A percentile compares a stretch with the other conserved stretches of the same genome.
These are phyloP conservation scores for Cryptosporidium baileyi DNA, from an alignment of 169 alveolate species.

Conservation along the genomic window DNA sequence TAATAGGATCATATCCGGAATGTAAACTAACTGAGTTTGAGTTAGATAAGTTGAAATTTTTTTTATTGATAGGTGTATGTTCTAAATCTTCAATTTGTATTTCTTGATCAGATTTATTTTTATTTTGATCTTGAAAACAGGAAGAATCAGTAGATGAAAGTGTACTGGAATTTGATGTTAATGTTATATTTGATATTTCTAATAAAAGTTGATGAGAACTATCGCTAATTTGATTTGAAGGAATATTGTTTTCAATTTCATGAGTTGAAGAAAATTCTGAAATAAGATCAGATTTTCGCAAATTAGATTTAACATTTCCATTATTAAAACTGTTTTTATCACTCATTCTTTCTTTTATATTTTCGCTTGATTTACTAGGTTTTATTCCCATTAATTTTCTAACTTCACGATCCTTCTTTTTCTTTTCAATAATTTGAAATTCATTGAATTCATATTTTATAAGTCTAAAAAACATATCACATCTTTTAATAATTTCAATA, in stretches of 20 bases:
- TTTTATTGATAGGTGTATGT: background rate
- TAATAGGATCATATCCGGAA: constrained; percentile 60
- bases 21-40: background rate
- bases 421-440: constrained; percentile 48
- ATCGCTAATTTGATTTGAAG: background rate
- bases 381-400: constrained; percentile 19
- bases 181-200: constrained; percentile 33
- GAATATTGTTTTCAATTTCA: constrained; percentile 8
- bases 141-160: constrained; percentile 52
- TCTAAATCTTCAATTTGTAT: background rate
- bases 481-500: constrained; percentile 53
- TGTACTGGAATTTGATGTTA: constrained; percentile 64
- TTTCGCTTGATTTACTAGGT: constrained; percentile 11
- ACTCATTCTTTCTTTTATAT: background rate
- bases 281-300: background rate
- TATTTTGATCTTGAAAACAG: constrained; percentile 13
- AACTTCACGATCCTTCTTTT: constrained; percentile 32
- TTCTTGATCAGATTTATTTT: background rate
- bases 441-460: constrained; percentile 42
- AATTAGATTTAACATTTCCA: background rate
- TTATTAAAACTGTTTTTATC: background rate
- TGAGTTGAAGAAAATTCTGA: constrained; percentile 36
- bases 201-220: constrained; percentile 14
- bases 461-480: constrained; percentile 54
- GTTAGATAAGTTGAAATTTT: background rate